Evolutionary conservation across 257 asterid species (phyloP).

Genomic region (Anisodus tanguticus): DNA sequence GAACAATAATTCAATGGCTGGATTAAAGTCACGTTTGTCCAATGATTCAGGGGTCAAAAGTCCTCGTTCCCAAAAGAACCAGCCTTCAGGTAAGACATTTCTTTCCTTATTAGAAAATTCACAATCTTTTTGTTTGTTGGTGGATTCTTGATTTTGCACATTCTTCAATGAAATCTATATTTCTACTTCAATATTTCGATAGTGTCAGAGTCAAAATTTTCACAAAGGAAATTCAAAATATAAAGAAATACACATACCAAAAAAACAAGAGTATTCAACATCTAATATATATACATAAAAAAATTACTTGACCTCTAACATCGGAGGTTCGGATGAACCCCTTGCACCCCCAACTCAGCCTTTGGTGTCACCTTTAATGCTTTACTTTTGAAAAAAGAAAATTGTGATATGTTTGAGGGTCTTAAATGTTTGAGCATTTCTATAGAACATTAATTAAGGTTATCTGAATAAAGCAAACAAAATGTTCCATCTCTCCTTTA

Average conservation of each 20-base stretch:
- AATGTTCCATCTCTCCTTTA: not conserved
- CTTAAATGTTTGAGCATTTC: not conserved
- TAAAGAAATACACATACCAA: not conserved
- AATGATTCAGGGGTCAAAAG: slow-evolving; percentile 30
- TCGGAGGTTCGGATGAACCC: too few species aligned
- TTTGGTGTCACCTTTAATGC: not conserved
- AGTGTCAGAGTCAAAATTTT: not conserved
- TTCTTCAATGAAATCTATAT: not conserved
- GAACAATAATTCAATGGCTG: slow-evolving; percentile 1
- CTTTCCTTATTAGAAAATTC: not conserved
- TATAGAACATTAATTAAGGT: not conserved
- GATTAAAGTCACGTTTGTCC: slow-evolving; percentile 33
- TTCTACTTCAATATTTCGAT: not conserved
- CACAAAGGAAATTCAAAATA: not conserved
- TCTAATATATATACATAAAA: not conserved
- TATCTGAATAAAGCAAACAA: not conserved
- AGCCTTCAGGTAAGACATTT: slow-evolving; percentile 45
- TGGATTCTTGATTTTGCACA: not conserved
- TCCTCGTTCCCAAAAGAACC: slow-evolving; percentile 29
- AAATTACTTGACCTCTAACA: too few species aligned
- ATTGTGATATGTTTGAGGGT: not conserved
- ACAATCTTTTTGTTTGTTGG: not conserved
- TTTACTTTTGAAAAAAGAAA: not conserved
- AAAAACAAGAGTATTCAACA: not conserved
- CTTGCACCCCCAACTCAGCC: not conserved